Evolutionary conservation across 2,329 filamentous ascomycete species (phyloP), one percentile per base, ranked within the genome.

Genomic region (Phaeomoniella chlamydospora): DNA sequence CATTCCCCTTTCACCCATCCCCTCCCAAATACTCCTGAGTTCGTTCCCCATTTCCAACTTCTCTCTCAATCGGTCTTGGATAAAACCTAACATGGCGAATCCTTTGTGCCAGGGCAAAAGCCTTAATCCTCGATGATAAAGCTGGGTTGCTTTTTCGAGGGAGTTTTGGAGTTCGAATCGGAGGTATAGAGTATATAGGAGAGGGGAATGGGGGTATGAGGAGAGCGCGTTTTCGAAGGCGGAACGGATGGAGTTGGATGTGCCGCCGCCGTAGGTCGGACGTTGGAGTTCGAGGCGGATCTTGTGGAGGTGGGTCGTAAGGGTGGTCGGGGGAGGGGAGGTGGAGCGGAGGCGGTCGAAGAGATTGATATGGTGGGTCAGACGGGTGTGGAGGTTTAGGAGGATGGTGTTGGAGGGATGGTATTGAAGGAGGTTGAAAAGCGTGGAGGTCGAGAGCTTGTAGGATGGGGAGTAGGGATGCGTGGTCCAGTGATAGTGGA

Each of bases 381-480:
- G 77, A 64, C 77, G 81, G n/a, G 76, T 70, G 43, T 80, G 80
- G 0, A 90, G 59, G 1, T 70, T 64, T 1, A 92, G 66, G 41
- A 94, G 78, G 4, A 84, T 65, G 2, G 75, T 81, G 57, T 94
- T 94, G 34, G 65, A 64, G 0, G 86, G 84, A 51, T 86, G 93
- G 4, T 60, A 51, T 0, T 48, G 46, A 15, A 90, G 62, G 41
- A 78, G 80, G 2, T 64, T 57, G 3, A 62, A 57, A 1, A 94
- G 58, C 10, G 77, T 61, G 5, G 67, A 57, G 31, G 80, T 76
- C 19, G 92, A 54, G 13, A 76, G 66, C 0, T 66, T n/a, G 22
- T 26, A 61, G 3, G 83, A 79, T 36, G 77, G 77, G 56, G 81
- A 85, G 3, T 31, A 18, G 2, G 78, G 73, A 36, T 58, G 71